Conservation (phyloP, 495 filamentous ascomycete genomes). For the Penicillium cosmopolitanum region DNA sequence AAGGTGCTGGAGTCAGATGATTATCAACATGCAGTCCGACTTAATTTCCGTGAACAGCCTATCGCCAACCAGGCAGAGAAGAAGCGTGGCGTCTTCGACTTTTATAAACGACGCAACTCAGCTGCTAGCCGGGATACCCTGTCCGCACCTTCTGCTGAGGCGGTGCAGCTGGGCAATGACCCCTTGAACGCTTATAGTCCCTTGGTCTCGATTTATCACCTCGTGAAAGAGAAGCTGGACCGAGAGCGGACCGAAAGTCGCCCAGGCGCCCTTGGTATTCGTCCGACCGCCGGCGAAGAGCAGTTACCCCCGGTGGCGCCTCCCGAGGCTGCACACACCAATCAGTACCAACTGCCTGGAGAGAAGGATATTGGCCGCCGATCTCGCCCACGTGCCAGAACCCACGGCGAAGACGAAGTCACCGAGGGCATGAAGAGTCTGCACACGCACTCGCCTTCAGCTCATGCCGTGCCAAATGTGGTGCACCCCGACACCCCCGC, state of each 20-base stretch:
- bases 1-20: constrained; percentile 87
- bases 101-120: constrained; percentile 94
- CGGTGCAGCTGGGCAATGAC: constrained; percentile 79
- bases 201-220: constrained; percentile 91
- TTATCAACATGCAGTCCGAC: constrained; percentile 78
- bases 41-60: constrained; percentile 67
- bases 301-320: constrained; percentile 74
- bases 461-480: constrained; percentile 57
- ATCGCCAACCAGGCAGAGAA: constrained; percentile 74
- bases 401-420: constrained; percentile 94
- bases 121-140: constrained; percentile 83
- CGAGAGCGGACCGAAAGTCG: constrained; percentile 71
- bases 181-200: constrained; percentile 94
- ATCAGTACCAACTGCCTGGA: constrained; percentile 82
- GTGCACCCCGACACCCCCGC: constrained; percentile 62
- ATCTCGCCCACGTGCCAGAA: constrained; percentile 82
- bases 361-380: constrained; percentile 78
- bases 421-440: constrained; percentile 74
- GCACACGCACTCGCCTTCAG: constrained; percentile 57
- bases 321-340: constrained; percentile 91
- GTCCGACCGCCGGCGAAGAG: constrained; percentile 60
- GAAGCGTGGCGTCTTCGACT: constrained; percentile 90
- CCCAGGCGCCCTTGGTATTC: constrained; percentile 61
- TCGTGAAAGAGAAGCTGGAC: constrained; percentile 92
- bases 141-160: constrained; percentile 82